phyloP scores from a whole-genome alignment of 208 protist species.

The Acanthamoeba comandoni region DNA sequence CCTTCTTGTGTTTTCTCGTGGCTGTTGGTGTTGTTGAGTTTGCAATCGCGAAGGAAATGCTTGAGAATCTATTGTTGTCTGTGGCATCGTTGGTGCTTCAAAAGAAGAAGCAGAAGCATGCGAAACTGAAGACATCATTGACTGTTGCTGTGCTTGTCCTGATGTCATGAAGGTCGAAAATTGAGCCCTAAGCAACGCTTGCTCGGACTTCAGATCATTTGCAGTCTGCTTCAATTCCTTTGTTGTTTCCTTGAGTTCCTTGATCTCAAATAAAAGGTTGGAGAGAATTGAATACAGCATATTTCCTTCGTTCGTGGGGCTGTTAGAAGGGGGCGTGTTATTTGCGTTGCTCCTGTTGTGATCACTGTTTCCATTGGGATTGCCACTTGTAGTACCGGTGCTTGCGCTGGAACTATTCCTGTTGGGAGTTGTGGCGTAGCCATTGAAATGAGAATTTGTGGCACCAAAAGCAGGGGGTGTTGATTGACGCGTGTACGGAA shows the following conservation, averaged over 20 bases:
- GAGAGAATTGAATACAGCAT: slow-evolving; percentile 17
- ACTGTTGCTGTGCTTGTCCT: not conserved
- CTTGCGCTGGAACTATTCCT: too few relatives aligned
- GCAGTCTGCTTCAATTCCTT: slow-evolving; percentile 28
- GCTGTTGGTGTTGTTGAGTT: too few relatives aligned
- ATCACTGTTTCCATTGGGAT: not conserved
- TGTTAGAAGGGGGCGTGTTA: not conserved
- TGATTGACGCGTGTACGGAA: too few relatives aligned
- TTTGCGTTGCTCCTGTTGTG: not conserved
- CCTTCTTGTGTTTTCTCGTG: too few relatives aligned
- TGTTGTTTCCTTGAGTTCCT: slow-evolving; percentile 31
- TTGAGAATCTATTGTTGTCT: too few relatives aligned
- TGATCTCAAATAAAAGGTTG: slow-evolving; percentile 2
- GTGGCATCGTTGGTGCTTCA: too few relatives aligned
- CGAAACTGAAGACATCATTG: too few relatives aligned
- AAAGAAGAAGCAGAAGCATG: too few relatives aligned
- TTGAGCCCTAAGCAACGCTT: slow-evolving; percentile 30
- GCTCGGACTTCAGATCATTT: slow-evolving; percentile 24
- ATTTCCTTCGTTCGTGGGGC: not conserved
- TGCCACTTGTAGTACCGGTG: too few relatives aligned
- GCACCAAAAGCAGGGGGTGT: too few relatives aligned
- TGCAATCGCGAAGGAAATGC: too few relatives aligned
- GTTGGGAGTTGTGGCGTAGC: not conserved
- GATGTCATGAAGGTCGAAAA: slow-evolving; percentile 6
- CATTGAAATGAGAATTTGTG: too few relatives aligned